phyloP scores from a whole-genome alignment of 2,329 filamentous ascomycete species.

The Fragosphaeria purpurea region DNA sequence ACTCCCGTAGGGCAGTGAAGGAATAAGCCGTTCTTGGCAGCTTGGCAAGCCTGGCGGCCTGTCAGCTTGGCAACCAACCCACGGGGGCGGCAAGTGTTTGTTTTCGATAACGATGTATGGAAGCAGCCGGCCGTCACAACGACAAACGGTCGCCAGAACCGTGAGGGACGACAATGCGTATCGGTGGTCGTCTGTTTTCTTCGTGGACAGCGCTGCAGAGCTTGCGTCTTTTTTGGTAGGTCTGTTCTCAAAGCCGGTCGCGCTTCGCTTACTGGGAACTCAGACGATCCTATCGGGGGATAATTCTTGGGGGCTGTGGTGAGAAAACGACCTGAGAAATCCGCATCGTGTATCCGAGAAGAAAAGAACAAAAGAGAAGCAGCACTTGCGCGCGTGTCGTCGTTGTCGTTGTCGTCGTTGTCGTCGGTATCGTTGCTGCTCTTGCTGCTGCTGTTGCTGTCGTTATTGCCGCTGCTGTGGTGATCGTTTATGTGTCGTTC shows the following conservation, averaged over 20 bases:
- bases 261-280: not conserved
- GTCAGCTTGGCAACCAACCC: not conserved
- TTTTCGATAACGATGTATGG: no score
- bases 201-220: no score
- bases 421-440: not conserved
- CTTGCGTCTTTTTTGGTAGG: no score
- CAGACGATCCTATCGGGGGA: constrained; percentile 16
- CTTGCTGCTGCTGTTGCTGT: not conserved
- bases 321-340: constrained; percentile 15
- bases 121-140: no score
- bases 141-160: no score
- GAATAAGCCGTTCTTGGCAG: constrained; percentile 7
- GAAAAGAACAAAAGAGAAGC: not conserved
- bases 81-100: no score
- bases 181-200: no score
- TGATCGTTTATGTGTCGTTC: no score
- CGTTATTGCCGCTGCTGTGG: not conserved
- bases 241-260: not conserved
- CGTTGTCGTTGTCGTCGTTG: not conserved
- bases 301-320: constrained; percentile 16
- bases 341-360: constrained; percentile 17
- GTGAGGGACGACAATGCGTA: no score
- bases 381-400: not conserved
- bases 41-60: constrained; percentile 10
- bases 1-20: constrained; percentile 4